These are phyloP conservation scores for Candida arabinofermentans DNA, from an alignment of 805 yeast species.

Conservation along the genomic window DNA sequence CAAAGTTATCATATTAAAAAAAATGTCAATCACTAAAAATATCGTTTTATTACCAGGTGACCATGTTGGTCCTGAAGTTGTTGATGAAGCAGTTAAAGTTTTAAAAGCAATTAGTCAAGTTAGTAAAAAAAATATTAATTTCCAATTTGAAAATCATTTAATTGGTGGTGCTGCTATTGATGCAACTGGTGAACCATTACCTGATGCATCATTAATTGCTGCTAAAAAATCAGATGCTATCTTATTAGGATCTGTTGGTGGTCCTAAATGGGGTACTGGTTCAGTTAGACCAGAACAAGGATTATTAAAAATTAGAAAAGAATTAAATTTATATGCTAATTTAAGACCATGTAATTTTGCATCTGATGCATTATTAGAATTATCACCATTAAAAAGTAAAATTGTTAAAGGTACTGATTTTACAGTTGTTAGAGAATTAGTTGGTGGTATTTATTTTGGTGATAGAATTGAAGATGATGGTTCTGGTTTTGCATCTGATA, in stretches of 20 bases:
- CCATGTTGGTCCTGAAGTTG: constrained; percentile 91
- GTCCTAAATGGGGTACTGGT: constrained; percentile 99
- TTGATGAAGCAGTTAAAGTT: constrained; percentile 89
- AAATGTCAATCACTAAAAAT: constrained; percentile 41
- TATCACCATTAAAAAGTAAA: constrained; percentile 85
- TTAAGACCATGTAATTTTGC: constrained; percentile 95
- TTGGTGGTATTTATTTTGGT: constrained; percentile 98
- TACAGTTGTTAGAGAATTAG: constrained; percentile 91
- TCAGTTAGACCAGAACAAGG: constrained; percentile 97
- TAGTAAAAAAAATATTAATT: constrained; percentile 53
- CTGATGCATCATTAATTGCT: constrained; percentile 79
- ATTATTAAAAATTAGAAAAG: constrained; percentile 88
- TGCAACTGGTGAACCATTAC: constrained; percentile 89
- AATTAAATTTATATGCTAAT: constrained; percentile 89
- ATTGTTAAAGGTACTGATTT: constrained; percentile 89
- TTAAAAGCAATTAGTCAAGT: constrained; percentile 68
- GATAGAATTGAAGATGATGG: constrained; percentile 91
- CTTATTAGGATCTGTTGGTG: constrained; percentile 97
- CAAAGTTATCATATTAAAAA: not conserved
- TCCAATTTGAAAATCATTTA: constrained; percentile 76
- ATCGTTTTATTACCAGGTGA: constrained; percentile 94
- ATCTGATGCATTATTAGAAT: constrained; percentile 73
- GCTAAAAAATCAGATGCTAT: constrained; percentile 90
- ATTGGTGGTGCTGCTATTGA: constrained; percentile 99
- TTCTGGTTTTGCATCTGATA: constrained; percentile 83